These are phyloP conservation scores for Trametes coccinea DNA, from an alignment of 768 basidiomycete genomes.

Conservation along the genomic window DNA sequence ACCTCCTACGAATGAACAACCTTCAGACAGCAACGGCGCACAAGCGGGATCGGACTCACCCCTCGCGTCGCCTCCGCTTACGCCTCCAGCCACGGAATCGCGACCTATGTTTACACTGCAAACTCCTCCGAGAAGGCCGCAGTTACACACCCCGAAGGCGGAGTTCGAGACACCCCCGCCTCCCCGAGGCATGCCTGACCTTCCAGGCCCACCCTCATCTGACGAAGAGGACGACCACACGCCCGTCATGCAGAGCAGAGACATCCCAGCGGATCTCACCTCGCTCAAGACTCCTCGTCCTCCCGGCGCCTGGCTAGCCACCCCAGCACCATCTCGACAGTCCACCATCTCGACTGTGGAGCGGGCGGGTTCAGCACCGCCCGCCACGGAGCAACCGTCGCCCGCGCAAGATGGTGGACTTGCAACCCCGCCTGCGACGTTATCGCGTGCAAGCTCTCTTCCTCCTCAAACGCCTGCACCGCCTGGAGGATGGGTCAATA, in stretches of 20 bases:
- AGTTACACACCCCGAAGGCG: constrained; percentile 42
- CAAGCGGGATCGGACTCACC: constrained; percentile 23
- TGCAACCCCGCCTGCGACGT: constrained; percentile 33
- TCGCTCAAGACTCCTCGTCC: constrained; percentile 46
- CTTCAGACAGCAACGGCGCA: not conserved
- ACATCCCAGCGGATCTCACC: constrained; percentile 31
- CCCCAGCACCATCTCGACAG: constrained; percentile 35
- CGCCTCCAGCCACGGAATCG: constrained; percentile 30
- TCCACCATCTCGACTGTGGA: constrained; percentile 12
- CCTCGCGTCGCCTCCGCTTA: constrained; percentile 33
- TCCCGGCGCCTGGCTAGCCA: constrained; percentile 47
- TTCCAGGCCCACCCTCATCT: constrained; percentile 63
- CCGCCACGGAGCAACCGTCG: constrained; percentile 10
- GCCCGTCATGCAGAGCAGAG: constrained; percentile 25
- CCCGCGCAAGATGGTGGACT: constrained; percentile 10
- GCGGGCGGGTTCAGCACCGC: constrained; percentile 21
- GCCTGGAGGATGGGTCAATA: constrained; percentile 61
- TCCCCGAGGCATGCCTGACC: constrained; percentile 59
- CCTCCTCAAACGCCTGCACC: constrained; percentile 62
- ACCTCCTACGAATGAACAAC: not conserved
- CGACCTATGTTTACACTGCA: constrained; percentile 31
- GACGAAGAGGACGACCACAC: constrained; percentile 44
- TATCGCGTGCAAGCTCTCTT: constrained; percentile 49
- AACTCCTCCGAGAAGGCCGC: constrained; percentile 50
- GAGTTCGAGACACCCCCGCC: constrained; percentile 67